Conservation (phyloP, 495 filamentous ascomycete species). For the Penicillium robsamsonii region DNA sequence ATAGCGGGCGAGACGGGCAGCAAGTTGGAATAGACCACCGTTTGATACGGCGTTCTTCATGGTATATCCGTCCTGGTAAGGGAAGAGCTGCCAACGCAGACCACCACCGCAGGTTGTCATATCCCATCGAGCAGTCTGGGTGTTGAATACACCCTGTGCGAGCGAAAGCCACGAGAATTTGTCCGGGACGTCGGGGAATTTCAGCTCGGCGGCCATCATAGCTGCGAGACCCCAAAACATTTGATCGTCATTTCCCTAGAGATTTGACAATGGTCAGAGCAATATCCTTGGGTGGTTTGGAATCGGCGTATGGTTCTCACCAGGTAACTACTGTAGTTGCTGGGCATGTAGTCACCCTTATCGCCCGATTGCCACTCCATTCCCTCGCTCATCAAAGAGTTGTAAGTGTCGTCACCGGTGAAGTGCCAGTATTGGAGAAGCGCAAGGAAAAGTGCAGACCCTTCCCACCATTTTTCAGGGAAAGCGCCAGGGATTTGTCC, state of each 20-base stretch:
- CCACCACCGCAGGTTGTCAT: constrained; percentile 49
- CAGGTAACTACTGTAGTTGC: constrained; percentile 38
- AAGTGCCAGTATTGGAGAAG: constrained; percentile 55
- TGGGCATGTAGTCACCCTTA: constrained; percentile 46
- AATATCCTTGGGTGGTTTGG: not conserved
- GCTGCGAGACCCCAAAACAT: constrained; percentile 57
- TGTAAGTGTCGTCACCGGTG: constrained; percentile 53
- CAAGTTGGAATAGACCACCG: constrained; percentile 67
- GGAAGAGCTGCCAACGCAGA: constrained; percentile 56
- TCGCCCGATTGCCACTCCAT: constrained; percentile 48
- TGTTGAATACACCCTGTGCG: constrained; percentile 76
- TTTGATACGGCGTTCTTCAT: constrained; percentile 73
- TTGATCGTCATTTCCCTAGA: constrained; percentile 56
- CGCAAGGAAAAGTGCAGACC: constrained; percentile 55
- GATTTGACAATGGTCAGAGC: constrained; percentile 3
- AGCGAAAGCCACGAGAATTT: constrained; percentile 68
- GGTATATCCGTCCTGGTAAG: constrained; percentile 49
- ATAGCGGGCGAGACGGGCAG: constrained; percentile 64
- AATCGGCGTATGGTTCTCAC: constrained; percentile 15
- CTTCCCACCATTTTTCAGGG: constrained; percentile 71
- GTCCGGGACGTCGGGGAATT: constrained; percentile 44
- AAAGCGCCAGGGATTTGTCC: constrained; percentile 59
- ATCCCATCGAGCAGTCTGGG: constrained; percentile 56
- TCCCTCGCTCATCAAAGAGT: constrained; percentile 45
- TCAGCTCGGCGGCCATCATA: constrained; percentile 54